These are phyloP conservation scores for Eustoma russellianum DNA, from an alignment of 257 asterid genomes.

Conservation along the genomic window DNA sequence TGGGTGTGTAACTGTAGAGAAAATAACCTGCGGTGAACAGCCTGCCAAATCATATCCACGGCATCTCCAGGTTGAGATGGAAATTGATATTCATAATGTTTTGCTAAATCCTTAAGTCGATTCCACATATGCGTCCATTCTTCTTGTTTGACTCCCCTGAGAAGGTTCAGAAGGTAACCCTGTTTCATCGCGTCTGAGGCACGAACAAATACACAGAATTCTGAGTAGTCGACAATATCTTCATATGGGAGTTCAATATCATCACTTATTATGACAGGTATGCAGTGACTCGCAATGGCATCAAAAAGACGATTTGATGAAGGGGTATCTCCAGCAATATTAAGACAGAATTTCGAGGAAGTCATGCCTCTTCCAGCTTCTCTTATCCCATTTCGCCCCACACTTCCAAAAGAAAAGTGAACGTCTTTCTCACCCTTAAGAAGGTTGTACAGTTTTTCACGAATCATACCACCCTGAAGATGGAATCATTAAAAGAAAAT, in stretches of 20 bases:
- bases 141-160: conserved; percentile 43
- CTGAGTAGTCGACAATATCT: conserved; percentile 60
- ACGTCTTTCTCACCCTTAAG: conserved; percentile 62
- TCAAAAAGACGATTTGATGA: conserved; percentile 86
- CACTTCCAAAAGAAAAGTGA: conserved; percentile 55
- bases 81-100: conserved; percentile 53
- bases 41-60: conserved; percentile 92
- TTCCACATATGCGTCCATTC: conserved; percentile 76
- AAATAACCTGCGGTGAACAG: conserved; percentile 40
- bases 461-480: conserved; percentile 64
- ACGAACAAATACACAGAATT: conserved; percentile 57
- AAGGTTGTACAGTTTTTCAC: conserved; percentile 61
- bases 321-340: conserved; percentile 88
- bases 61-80: conserved; percentile 64
- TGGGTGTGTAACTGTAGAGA: conserved; percentile 19
- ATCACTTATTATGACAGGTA: conserved; percentile 84
- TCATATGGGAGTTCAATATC: conserved; percentile 81
- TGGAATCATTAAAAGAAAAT: conserved; percentile 3
- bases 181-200: conserved; percentile 49
- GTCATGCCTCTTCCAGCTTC: conserved; percentile 69
- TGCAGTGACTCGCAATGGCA: conserved; percentile 75
- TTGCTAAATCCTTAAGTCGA: conserved; percentile 34
- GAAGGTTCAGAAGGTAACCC: conserved; percentile 59
- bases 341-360: conserved; percentile 68
- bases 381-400: conserved; percentile 38